Base-by-base conservation (phyloP, 441 rosid genomes). In the Biscutella laevigata region DNA sequence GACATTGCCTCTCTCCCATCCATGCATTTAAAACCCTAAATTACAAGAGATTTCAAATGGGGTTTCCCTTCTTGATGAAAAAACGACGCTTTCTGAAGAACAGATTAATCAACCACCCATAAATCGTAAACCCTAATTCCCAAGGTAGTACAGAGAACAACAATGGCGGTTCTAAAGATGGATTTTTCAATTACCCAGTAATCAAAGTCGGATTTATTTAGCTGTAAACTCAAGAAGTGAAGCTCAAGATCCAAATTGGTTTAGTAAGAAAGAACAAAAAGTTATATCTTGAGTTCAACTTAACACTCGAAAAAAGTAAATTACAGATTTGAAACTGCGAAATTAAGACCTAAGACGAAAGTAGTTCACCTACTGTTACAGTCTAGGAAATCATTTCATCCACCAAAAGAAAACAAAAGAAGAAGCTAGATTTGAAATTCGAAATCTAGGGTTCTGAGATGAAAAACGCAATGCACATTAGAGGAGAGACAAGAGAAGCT, bases 1-100 rank as follows among this genome's bases (percentile, higher is more conserved):
- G 86, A 61, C 88, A 86, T 86, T 45, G 87, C 97, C 77, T 86
- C 99, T 83, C 91, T 81, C 45, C 94, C 94, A 77, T 94, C 99
- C 99, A 94, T 94, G 83, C 95, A 94, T 89, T 76, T 77, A 88
- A 83, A 47, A 41, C 40, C 45, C 29, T 46, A 33, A 47, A 46
- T 30, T 6, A 44, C 66, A 29, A 57, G n/a, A n/a, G n/a, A n/a
- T n/a, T n/a, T n/a, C n/a, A 27, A 19, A 27, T 5, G 32, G 52
- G 48, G 19, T 25, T 45, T 5, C n/a, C n/a, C n/a, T n/a, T n/a
- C n/a, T n/a, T n/a, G n/a, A n/a, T n/a, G n/a, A 42, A 51, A 3
- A 8, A 7, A 55, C 49, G 44, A 70, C 10, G 14, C 54, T 38
- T 42, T 59, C 49, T 17, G 25, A 14, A 19, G 65, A 50, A 50